A percentile compares a stretch with the other conserved stretches of the same genome.
Evolutionary conservation across 345 rosid species (phyloP).

Genomic region (Turritis glabra): DNA sequence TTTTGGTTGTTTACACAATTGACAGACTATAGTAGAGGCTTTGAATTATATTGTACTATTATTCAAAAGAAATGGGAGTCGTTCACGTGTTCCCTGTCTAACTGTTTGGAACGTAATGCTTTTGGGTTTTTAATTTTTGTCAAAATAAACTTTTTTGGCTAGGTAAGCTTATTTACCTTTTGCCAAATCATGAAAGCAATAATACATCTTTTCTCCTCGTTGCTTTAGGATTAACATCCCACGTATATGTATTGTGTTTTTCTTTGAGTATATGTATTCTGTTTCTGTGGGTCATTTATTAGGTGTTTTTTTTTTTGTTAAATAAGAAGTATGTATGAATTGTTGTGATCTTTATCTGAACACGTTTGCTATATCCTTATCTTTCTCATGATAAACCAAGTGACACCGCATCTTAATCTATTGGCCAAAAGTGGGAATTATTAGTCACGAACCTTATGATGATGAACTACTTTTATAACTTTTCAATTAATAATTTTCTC

Average conservation of each 20-base stretch:
- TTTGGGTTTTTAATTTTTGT: background rate
- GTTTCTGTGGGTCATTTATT: background rate
- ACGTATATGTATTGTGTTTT: background rate
- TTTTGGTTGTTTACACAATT: background rate
- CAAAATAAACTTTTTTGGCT: background rate
- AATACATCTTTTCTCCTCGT: background rate
- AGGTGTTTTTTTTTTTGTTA: background rate
- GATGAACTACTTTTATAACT: background rate
- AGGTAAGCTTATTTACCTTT: background rate
- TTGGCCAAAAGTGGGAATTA: background rate
- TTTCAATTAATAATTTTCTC: background rate
- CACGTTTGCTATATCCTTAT: constrained; percentile 10
- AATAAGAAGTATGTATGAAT: background rate
- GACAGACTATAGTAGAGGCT: background rate
- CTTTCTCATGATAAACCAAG: background rate
- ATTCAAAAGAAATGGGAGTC: background rate
- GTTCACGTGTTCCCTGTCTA: background rate
- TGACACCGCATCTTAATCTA: constrained; percentile 1
- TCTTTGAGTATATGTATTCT: no score
- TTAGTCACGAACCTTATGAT: background rate
- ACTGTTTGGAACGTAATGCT: background rate
- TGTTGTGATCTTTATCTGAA: background rate
- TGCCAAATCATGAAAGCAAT: background rate
- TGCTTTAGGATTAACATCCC: background rate
- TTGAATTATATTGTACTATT: background rate